These are phyloP conservation scores for Ichthyophthirius multifiliis DNA, from an alignment of 169 alveolate species.

Conservation along the genomic window DNA sequence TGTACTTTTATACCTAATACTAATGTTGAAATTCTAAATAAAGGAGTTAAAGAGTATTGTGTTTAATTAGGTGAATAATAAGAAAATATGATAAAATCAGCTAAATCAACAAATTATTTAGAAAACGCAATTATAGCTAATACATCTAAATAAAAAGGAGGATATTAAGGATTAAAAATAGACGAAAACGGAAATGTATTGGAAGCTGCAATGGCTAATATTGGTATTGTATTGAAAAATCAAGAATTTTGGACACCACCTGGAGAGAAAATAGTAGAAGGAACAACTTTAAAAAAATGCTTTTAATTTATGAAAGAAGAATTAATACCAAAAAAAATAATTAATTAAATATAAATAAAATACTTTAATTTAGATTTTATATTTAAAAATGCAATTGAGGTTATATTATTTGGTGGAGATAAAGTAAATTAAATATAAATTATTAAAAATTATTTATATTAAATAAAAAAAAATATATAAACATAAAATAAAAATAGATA, in stretches of 20 bases:
- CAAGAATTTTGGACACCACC: conserved; percentile 4
- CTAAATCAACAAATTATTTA: background rate
- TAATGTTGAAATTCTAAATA: background rate
- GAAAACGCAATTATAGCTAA: conserved; percentile 1
- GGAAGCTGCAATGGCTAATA: conserved; percentile 7
- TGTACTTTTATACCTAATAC: background rate
- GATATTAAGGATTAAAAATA: conserved; percentile 2
- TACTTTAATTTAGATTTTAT: background rate
- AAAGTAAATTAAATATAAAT: too few relatives aligned
- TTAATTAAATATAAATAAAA: background rate
- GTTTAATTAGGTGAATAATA: background rate
- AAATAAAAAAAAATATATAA: too few relatives aligned
- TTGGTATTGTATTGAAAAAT: background rate
- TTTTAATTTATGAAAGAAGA: background rate
- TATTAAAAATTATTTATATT: too few relatives aligned
- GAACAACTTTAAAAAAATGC: conserved; percentile 12
- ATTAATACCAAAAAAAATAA: background rate
- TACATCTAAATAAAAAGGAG: conserved; percentile 3
- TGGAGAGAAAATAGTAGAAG: background rate
- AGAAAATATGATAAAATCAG: background rate
- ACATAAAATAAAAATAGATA: too few relatives aligned
- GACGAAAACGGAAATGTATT: conserved; percentile 2
- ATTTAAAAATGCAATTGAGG: background rate
- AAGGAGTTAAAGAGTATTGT: conserved; percentile 12
- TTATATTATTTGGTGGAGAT: conserved; percentile 21